Percentiles rank a stretch among this genome's conserved stretches.
Conservation (phyloP, 495 filamentous ascomycete genomes). For the Trichoderma virens region DNA sequence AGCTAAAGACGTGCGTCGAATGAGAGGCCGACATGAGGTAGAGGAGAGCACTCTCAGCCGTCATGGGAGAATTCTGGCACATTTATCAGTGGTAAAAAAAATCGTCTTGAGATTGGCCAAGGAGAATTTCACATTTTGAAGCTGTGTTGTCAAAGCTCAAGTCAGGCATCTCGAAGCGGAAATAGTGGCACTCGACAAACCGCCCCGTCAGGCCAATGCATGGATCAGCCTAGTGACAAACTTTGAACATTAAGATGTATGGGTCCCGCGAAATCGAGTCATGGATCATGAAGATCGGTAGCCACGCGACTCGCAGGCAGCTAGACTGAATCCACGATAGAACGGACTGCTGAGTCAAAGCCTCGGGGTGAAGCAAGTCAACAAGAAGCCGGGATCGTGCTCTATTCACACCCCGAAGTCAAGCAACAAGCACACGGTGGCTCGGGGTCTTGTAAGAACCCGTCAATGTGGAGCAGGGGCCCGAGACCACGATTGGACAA, state of each 20-base stretch:
- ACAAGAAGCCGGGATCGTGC: not conserved
- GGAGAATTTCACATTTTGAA: not conserved
- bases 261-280: not conserved
- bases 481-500: not conserved
- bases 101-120: not conserved
- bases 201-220: not conserved
- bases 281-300: not conserved
- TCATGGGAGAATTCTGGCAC: not conserved
- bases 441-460: not conserved
- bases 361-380: not conserved
- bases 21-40: not conserved
- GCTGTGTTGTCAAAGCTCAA: not conserved
- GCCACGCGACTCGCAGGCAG: not conserved
- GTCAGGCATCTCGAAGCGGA: not conserved
- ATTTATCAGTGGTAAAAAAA: not conserved
- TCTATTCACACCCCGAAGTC: not conserved
- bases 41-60: not conserved
- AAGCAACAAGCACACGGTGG: not conserved
- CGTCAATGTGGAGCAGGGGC: not conserved
- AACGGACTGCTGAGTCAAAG: not conserved
- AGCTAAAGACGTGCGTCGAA: not conserved
- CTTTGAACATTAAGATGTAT: not conserved
- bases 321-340: too few species aligned
- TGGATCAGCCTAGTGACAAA: not conserved
- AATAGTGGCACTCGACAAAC: not conserved